phyloP scores from a whole-genome alignment of 2,329 filamentous ascomycete genomes.

The Leptographium flavum region DNA sequence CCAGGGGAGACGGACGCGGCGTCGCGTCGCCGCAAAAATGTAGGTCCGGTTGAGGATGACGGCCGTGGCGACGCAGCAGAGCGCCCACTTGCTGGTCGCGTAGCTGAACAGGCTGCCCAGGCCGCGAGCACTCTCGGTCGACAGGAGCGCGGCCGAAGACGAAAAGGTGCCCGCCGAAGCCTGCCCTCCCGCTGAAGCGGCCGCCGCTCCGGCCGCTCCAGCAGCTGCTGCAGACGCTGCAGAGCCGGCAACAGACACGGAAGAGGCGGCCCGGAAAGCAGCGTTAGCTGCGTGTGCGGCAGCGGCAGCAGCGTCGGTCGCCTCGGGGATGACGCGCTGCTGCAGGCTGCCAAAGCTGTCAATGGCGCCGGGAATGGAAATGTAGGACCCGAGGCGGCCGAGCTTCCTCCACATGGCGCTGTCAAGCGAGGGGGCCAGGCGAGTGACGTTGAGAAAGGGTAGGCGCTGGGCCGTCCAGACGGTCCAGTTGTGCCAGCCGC shows the following conservation, averaged over 20 bases:
- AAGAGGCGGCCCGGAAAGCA: constrained; percentile 13
- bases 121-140: constrained; percentile 48
- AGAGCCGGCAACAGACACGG: constrained; percentile 29
- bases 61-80: constrained; percentile 75
- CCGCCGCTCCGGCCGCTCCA: constrained; percentile 10
- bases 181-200: constrained; percentile 25
- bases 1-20: constrained; percentile 65
- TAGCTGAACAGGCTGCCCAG: constrained; percentile 83
- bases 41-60: constrained; percentile 82
- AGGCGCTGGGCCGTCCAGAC: constrained; percentile 35
- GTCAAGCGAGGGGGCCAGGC: constrained; percentile 52
- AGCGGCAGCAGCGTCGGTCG: constrained; percentile 31
- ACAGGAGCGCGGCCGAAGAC: constrained; percentile 30
- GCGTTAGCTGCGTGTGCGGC: constrained; percentile 18
- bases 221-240: constrained; percentile 17
- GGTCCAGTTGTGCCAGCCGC: constrained; percentile 38
- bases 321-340: constrained; percentile 44
- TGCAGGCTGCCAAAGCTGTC: constrained; percentile 29
- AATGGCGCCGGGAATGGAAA: constrained; percentile 43
- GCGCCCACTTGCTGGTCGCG: constrained; percentile 80
- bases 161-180: constrained; percentile 20
- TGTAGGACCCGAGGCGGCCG: constrained; percentile 50
- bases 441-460: constrained; percentile 28
- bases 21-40: constrained; percentile 81
- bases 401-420: constrained; percentile 56